These are phyloP conservation scores for Cytospora schulzeri DNA, from an alignment of 2,329 filamentous ascomycete genomes.

Conservation along the genomic window DNA sequence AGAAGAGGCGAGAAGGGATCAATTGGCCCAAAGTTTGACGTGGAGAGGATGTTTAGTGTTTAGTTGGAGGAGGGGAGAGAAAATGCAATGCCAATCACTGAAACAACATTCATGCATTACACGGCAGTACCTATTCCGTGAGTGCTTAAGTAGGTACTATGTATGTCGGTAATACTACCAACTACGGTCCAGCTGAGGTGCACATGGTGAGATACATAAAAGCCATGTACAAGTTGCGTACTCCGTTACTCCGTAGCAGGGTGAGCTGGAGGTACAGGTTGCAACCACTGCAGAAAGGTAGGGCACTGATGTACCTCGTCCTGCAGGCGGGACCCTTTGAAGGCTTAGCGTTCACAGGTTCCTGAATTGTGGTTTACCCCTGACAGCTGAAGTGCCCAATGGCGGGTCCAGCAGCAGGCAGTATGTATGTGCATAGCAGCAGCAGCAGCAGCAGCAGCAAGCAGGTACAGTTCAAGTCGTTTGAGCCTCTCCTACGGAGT, in stretches of 20 bases:
- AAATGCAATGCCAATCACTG: background rate
- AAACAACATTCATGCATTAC: background rate
- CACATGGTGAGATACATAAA: background rate
- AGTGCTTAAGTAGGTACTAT: background rate
- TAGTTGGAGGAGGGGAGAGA: background rate
- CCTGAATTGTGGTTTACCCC: background rate
- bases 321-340: background rate
- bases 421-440: too few species aligned
- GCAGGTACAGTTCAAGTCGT: background rate
- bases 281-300: background rate
- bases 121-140: too few species aligned
- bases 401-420: background rate
- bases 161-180: background rate
- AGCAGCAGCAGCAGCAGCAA: background rate
- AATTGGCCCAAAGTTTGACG: background rate
- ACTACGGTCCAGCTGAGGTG: background rate
- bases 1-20: background rate
- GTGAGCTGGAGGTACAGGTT: too few species aligned
- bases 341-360: background rate
- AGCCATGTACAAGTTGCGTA: background rate
- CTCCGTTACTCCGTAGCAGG: too few species aligned
- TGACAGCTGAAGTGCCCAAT: background rate
- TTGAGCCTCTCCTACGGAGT: too few species aligned
- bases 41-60: background rate
- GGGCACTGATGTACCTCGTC: background rate